Conservation (phyloP, 1,284 basidiomycete genomes). For the Naganishia sp. region DNA sequence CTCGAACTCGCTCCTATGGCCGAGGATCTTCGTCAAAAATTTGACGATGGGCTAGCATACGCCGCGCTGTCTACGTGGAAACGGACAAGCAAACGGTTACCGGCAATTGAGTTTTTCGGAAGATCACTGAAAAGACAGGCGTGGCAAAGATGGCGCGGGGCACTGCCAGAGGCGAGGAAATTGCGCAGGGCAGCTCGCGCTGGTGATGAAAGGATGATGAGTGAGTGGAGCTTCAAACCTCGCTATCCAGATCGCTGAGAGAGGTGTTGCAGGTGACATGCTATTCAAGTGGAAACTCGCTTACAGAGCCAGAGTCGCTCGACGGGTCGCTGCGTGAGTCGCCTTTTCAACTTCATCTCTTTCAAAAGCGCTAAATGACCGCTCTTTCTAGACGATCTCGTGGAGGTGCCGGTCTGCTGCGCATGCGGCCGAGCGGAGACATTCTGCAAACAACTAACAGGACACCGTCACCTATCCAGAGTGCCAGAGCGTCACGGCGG, state of each 20-base stretch:
- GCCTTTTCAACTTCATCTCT: not conserved
- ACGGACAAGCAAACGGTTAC: constrained; percentile 27
- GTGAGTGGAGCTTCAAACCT: constrained; percentile 4
- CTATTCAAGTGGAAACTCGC: constrained; percentile 30
- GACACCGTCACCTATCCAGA: constrained; percentile 18
- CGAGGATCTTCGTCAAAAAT: constrained; percentile 21
- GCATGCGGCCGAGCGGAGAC: constrained; percentile 25
- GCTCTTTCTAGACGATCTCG: constrained; percentile 14
- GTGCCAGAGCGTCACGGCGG: constrained; percentile 4
- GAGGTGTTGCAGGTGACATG: constrained; percentile 17
- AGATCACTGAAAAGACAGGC: constrained; percentile 22
- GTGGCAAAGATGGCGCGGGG: constrained; percentile 30
- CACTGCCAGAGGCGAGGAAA: constrained; percentile 30
- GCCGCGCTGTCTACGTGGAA: constrained; percentile 30
- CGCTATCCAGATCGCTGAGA: not conserved
- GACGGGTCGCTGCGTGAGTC: constrained; percentile 31
- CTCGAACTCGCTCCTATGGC: constrained; percentile 26
- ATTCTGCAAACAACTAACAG: constrained; percentile 1
- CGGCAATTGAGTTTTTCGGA: constrained; percentile 30
- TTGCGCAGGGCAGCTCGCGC: constrained; percentile 11
- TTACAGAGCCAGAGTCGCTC: constrained; percentile 32
- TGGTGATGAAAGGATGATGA: constrained; percentile 21
- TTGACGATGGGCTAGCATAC: constrained; percentile 31
- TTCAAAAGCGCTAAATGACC: too few relatives aligned
- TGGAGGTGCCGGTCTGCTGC: constrained; percentile 13